A percentile compares a stretch with the other conserved stretches of the same genome.
phyloP scores from a whole-genome alignment of 2,329 filamentous ascomycete genomes.

The Calonectria pauciramosa region DNA sequence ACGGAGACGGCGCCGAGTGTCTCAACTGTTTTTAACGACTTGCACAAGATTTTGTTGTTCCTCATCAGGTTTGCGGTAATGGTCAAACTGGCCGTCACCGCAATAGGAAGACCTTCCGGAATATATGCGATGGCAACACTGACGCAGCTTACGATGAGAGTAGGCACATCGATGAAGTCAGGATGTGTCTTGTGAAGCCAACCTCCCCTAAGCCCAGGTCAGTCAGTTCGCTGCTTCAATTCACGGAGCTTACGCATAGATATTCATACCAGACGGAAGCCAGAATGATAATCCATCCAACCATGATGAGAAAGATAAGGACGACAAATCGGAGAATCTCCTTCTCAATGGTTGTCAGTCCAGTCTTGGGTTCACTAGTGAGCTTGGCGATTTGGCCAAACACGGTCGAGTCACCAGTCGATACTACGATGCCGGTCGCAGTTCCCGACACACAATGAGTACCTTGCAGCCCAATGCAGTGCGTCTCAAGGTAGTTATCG shows the following conservation, averaged over 20 bases:
- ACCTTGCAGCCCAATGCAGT: slow-evolving; percentile 81
- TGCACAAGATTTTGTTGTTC: slow-evolving; percentile 83
- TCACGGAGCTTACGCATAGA: too few species aligned
- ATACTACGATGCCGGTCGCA: slow-evolving; percentile 76
- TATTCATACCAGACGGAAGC: slow-evolving; percentile 73
- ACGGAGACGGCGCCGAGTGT: slow-evolving; percentile 80
- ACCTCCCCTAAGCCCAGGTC: slow-evolving; percentile 64
- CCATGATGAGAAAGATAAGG: slow-evolving; percentile 77
- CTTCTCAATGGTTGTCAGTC: slow-evolving; percentile 77
- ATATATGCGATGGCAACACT: slow-evolving; percentile 82
- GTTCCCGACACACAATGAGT: slow-evolving; percentile 81
- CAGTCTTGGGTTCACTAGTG: slow-evolving; percentile 76
- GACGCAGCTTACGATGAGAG: slow-evolving; percentile 80
- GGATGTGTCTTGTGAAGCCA: slow-evolving; percentile 78
- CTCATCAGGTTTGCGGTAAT: slow-evolving; percentile 84
- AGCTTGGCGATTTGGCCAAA: slow-evolving; percentile 82
- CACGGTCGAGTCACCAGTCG: slow-evolving; percentile 79
- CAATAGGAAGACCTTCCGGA: slow-evolving; percentile 79
- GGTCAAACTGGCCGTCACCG: slow-evolving; percentile 77
- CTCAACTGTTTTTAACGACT: slow-evolving; percentile 83
- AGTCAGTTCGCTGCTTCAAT: not conserved
- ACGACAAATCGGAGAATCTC: slow-evolving; percentile 81
- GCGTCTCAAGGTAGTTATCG: slow-evolving; percentile 81
- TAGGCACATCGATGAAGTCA: slow-evolving; percentile 79
- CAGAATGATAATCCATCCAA: slow-evolving; percentile 74